Percentiles rank a stretch among this genome's conserved stretches.
These are phyloP conservation scores for Mortierella hygrophila DNA, from an alignment of 192 early-diverging fungal species.

Conservation along the genomic window DNA sequence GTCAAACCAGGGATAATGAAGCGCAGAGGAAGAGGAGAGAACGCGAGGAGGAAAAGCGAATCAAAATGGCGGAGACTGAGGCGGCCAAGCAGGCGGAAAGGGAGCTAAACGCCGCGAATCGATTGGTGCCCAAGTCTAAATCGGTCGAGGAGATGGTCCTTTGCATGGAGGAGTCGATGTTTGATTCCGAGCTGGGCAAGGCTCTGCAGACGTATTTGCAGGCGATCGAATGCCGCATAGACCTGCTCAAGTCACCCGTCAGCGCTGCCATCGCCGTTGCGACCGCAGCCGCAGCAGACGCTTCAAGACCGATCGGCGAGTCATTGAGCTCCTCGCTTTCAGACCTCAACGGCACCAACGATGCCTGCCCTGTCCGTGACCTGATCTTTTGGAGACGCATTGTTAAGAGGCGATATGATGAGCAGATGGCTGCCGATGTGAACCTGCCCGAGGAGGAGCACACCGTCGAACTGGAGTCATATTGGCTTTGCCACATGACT, in stretches of 20 bases:
- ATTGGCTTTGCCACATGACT: constrained; percentile 35
- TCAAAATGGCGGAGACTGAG: constrained; percentile 16
- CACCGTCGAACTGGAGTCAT: constrained; percentile 36
- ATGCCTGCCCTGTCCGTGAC: constrained; percentile 16
- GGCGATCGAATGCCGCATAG: constrained; percentile 23
- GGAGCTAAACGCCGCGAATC: constrained; percentile 49
- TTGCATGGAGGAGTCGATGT: constrained; percentile 51
- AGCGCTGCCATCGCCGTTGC: background rate
- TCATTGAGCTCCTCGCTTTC: background rate
- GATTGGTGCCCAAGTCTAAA: constrained; percentile 34
- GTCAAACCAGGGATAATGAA: background rate
- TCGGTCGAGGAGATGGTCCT: constrained; percentile 60
- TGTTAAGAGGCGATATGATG: constrained; percentile 39
- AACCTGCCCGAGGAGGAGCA: constrained; percentile 5
- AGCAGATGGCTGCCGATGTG: constrained; percentile 35
- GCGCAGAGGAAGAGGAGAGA: background rate
- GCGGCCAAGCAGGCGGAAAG: constrained; percentile 35
- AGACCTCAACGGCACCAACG: background rate
- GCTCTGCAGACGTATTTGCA: constrained; percentile 29
- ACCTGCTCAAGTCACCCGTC: background rate
- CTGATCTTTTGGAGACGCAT: constrained; percentile 58
- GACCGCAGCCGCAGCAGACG: background rate
- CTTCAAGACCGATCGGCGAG: background rate
- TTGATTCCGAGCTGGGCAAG: constrained; percentile 35
- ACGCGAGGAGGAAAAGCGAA: background rate